Base-by-base conservation (phyloP, 73 alveolate genomes). In the Tetrahymena malaccensis region DNA sequence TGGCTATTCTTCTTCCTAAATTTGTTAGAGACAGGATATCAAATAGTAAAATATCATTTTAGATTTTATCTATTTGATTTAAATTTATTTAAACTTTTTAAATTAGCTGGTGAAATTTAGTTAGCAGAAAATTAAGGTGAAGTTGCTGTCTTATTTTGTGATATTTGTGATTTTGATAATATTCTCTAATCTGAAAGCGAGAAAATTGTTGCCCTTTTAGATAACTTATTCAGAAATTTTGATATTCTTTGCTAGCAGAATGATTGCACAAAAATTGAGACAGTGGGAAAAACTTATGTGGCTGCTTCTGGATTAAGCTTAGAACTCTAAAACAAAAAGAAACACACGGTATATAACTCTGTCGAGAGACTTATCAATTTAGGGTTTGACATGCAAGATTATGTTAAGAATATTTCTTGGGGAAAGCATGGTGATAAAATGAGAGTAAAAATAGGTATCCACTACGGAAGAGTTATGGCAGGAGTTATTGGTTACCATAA, bases 401-500 rank as follows among this genome's bases (percentile, higher is more conserved):
- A 70, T 70, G 89, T 70, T 70, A 70, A 70, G 89, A 70, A 70
- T n/a, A 70, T 70, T 27, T 70, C 89, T 10, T 70, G 89, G 89
- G 89, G 89, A n/a, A 70, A 70, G 12, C 43, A 70, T 25, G 89
- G 89, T 70, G 89, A 70, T 70, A 70, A 70, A 11, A 95, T 95
- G 43, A 94, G 94, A 56, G 99, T 98, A 57, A 98, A 98, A 96
- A 98, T 98, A 13, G 99, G 99, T 34, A 98, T 98, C 43, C 99
- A 98, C 96, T 98, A 97, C 93, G 99, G 99, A 35, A 96, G 98
- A 84, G 99, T 98, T 10, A 98, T 98, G 93, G 98, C 99, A 13
- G 99, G 99, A 11, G 99, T 98, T 33, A 98, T 98, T 6, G 99
- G 99, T 3, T 98, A 98, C 44, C 99, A 98, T 93, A 98, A 98